Evolutionary conservation across 805 yeast genomes (phyloP).

Genomic region (Yamadazyma phyllophila): DNA sequence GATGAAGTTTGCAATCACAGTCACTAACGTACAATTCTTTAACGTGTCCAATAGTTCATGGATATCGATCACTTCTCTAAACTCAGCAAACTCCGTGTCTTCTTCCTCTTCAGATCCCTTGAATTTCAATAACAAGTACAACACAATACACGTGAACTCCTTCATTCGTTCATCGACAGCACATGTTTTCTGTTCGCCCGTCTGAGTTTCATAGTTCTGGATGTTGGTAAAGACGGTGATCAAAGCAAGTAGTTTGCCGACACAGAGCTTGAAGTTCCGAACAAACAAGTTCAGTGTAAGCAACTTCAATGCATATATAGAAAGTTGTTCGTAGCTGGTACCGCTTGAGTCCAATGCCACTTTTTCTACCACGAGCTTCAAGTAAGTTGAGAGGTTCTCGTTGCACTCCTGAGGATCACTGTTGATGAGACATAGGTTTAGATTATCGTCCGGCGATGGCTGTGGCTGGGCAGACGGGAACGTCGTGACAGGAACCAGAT

Average conservation of each 20-base stretch:
- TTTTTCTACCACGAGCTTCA: conserved; percentile 34
- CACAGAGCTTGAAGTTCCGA: conserved; percentile 34
- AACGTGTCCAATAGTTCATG: conserved; percentile 21
- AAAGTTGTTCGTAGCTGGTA: conserved; percentile 29
- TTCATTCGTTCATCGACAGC: conserved; percentile 18
- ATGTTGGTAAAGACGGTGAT: conserved; percentile 25
- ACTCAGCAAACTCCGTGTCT: conserved; percentile 15
- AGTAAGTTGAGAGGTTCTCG: conserved; percentile 31
- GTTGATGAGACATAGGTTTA: conserved; percentile 20
- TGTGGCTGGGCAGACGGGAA: too few species aligned
- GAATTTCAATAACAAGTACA: conserved; percentile 33
- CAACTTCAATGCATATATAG: conserved; percentile 32
- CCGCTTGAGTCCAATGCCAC: conserved; percentile 10
- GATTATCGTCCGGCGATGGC: too few species aligned
- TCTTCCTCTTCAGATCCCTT: conserved; percentile 24
- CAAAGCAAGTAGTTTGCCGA: conserved; percentile 38
- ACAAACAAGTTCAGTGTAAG: conserved; percentile 37
- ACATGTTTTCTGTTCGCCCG: background rate
- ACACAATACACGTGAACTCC: conserved; percentile 34
- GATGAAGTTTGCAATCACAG: conserved; percentile 29
- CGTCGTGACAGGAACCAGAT: too few species aligned
- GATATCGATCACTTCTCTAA: conserved; percentile 13
- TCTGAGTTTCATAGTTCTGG: conserved; percentile 2
- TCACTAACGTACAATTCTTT: conserved; percentile 24
- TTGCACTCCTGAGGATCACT: conserved; percentile 42